phyloP scores from a whole-genome alignment of 2,329 filamentous ascomycete genomes.

The Fusarium sp. region DNA sequence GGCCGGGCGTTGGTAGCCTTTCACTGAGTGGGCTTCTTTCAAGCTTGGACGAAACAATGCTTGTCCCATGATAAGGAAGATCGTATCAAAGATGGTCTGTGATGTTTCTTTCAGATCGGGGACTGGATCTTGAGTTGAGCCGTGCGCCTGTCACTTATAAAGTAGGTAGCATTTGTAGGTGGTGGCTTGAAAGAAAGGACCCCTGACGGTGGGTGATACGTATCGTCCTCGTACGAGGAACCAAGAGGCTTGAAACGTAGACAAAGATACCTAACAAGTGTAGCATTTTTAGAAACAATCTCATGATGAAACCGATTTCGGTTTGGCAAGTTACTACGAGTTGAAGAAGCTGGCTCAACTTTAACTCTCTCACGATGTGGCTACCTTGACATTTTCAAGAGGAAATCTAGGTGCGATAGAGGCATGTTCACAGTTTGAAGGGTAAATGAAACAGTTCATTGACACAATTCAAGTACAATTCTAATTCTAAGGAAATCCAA shows the following conservation, averaged over 20 bases:
- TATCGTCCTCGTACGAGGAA: conserved; percentile 6
- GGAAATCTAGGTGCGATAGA: not conserved
- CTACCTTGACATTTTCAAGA: not conserved
- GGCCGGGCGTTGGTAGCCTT: conserved; percentile 8
- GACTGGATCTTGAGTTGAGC: conserved; percentile 17
- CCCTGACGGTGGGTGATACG: not conserved
- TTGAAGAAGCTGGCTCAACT: not conserved
- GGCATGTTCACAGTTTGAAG: not conserved
- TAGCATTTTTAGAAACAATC: not conserved
- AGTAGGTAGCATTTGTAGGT: not conserved
- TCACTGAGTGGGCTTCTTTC: not conserved
- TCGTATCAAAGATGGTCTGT: not conserved
- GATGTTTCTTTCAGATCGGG: conserved; percentile 13
- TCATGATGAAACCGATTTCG: not conserved
- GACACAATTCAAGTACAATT: not conserved
- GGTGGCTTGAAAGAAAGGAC: conserved; percentile 18
- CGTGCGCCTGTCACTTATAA: conserved; percentile 7
- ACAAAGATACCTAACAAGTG: not conserved
- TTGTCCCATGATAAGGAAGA: not conserved
- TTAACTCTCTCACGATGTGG: not conserved
- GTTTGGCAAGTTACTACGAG: not conserved
- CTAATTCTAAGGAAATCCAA: not conserved
- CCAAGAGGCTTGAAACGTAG: conserved; percentile 1
- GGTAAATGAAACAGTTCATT: not conserved
- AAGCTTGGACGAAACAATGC: conserved; percentile 13